These are phyloP conservation scores for Salix purpurea DNA, from an alignment of 345 rosid species.

Conservation along the genomic window DNA sequence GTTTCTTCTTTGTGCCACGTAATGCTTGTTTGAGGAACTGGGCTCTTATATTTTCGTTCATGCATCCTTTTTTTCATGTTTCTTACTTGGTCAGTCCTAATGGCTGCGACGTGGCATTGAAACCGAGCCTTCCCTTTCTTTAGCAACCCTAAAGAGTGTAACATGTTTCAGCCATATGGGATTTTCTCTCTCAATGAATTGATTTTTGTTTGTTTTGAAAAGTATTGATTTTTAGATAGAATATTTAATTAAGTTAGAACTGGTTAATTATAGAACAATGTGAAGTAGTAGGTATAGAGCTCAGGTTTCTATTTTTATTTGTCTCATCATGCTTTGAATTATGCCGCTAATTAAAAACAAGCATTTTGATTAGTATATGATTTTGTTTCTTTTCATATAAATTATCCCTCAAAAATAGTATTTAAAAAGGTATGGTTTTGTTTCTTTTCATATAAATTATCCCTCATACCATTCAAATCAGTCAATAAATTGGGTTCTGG, in stretches of 20 bases:
- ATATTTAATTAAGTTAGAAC: too few species aligned
- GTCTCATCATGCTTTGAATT: neutral
- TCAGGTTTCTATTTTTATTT: too few species aligned
- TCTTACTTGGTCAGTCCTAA: neutral
- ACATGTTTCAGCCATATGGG: too few species aligned
- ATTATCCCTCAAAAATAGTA: too few species aligned
- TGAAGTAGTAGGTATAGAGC: too few species aligned
- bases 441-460: neutral
- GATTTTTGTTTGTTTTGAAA: too few species aligned
- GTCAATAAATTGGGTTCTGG: neutral
- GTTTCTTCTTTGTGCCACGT: neutral
- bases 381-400: neutral
- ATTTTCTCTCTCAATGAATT: too few species aligned
- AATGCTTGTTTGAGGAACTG: neutral
- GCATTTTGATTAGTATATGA: neutral
- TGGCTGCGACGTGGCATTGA: neutral
- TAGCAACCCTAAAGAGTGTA: neutral
- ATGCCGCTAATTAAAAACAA: neutral
- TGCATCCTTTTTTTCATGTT: neutral
- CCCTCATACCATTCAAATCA: neutral
- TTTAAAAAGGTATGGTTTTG: neutral
- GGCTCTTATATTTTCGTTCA: neutral
- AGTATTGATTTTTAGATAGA: too few species aligned
- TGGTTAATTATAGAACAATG: too few species aligned
- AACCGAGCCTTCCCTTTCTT: neutral